phyloP scores from a whole-genome alignment of 2,329 filamentous ascomycete species.

The Onygenales sp. region DNA sequence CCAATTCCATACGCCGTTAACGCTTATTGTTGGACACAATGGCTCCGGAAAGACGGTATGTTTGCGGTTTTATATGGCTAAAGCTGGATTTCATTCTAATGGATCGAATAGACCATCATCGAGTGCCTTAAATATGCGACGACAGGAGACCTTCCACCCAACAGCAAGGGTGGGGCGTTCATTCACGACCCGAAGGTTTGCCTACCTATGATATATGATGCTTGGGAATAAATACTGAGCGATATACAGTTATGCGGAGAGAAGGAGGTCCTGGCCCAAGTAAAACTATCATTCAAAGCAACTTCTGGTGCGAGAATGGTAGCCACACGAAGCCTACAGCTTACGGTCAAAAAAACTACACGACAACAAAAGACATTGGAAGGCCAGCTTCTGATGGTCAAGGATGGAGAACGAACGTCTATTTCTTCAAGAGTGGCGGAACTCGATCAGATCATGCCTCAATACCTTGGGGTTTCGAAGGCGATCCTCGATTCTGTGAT shows the following conservation, averaged over 20 bases:
- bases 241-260: slow-evolving; percentile 59
- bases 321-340: slow-evolving; percentile 71
- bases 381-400: slow-evolving; percentile 62
- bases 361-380: slow-evolving; percentile 77
- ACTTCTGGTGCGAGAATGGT: slow-evolving; percentile 73
- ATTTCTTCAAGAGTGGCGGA: slow-evolving; percentile 74
- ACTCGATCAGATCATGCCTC: slow-evolving; percentile 73
- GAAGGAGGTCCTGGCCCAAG: slow-evolving; percentile 80
- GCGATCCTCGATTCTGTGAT: slow-evolving; percentile 91
- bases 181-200: slow-evolving; percentile 87
- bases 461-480: slow-evolving; percentile 77
- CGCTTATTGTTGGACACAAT: slow-evolving; percentile 93
- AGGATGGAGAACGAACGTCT: slow-evolving; percentile 68
- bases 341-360: slow-evolving; percentile 73
- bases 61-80: slow-evolving; percentile 4
- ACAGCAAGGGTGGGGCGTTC: slow-evolving; percentile 81
- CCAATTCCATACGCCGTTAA: slow-evolving; percentile 80
- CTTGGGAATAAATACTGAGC: slow-evolving; percentile 6
- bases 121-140: slow-evolving; percentile 98
- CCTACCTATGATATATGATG: not conserved
- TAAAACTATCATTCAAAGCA: slow-evolving; percentile 78
- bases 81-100: slow-evolving; percentile 4
- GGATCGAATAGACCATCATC: slow-evolving; percentile 67
- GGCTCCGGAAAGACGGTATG: slow-evolving; percentile 84
- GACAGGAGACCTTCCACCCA: slow-evolving; percentile 84